These are phyloP conservation scores for Gonapodya sp. DNA, from an alignment of 192 early-diverging fungal genomes.

Conservation along the genomic window DNA sequence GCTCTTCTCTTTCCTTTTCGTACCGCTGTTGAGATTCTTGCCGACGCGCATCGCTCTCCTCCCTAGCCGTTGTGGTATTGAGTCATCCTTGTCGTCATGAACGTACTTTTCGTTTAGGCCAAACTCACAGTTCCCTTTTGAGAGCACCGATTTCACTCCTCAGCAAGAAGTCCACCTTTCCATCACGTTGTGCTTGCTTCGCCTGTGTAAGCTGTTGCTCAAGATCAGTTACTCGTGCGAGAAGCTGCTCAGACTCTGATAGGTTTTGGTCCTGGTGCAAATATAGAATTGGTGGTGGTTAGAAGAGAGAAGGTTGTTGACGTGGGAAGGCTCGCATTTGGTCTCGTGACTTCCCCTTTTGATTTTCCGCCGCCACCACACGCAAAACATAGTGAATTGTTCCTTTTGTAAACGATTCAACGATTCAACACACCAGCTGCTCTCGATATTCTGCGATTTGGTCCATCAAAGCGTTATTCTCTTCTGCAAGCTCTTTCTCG, in stretches of 20 bases:
- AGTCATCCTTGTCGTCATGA: too few species aligned
- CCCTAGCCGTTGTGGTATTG: neutral
- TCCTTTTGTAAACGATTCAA: too few species aligned
- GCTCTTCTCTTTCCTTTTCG: neutral
- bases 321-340: too few species aligned
- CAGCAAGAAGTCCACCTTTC: slow-evolving; percentile 75
- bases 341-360: too few species aligned
- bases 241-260: slow-evolving; percentile 60
- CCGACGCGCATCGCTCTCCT: neutral
- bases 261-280: slow-evolving; percentile 60
- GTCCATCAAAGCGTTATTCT: neutral
- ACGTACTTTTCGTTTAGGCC: too few species aligned
- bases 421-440: neutral
- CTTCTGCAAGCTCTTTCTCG: neutral
- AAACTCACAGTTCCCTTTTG: slow-evolving; percentile 66
- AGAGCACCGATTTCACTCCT: slow-evolving; percentile 77
- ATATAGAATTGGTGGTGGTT: too few species aligned
- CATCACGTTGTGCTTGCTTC: slow-evolving; percentile 42
- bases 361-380: too few species aligned
- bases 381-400: too few species aligned
- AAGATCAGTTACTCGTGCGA: slow-evolving; percentile 64
- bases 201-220: slow-evolving; percentile 61
- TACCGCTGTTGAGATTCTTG: neutral
- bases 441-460: neutral
- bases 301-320: too few species aligned